phyloP scores from a whole-genome alignment of 2,329 filamentous ascomycete species.

The Juglanconis juglandina region DNA sequence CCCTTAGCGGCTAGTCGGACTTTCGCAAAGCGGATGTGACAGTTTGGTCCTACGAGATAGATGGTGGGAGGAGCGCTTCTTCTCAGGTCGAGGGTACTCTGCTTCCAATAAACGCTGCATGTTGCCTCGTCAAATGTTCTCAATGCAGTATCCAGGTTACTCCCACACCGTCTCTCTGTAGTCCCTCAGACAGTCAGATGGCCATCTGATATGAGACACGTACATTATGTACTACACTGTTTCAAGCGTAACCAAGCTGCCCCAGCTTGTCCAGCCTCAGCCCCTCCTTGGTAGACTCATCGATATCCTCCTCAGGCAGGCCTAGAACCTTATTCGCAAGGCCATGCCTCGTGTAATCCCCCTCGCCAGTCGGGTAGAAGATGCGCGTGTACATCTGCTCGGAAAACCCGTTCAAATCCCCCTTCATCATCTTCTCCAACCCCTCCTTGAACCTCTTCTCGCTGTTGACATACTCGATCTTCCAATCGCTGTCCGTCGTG shows the following conservation, averaged over 20 bases:
- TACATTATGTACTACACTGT: not conserved
- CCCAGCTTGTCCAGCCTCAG: constrained; percentile 39
- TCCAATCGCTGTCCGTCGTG: constrained; percentile 57
- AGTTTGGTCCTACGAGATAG: not conserved
- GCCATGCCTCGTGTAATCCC: constrained; percentile 36
- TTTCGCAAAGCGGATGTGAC: too few relatives aligned
- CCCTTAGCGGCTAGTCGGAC: constrained; percentile 16
- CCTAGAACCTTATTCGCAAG: constrained; percentile 51
- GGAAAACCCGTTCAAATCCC: constrained; percentile 42
- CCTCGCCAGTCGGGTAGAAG: constrained; percentile 45
- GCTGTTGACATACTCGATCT: constrained; percentile 42
- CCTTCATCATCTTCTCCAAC: constrained; percentile 40
- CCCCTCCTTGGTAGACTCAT: constrained; percentile 49
- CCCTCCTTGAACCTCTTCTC: constrained; percentile 47
- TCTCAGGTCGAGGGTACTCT: not conserved
- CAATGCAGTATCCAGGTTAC: not conserved
- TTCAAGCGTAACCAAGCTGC: not conserved
- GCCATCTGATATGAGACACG: not conserved
- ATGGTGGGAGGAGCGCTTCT: not conserved
- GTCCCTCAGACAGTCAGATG: not conserved
- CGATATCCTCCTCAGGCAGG: constrained; percentile 55
- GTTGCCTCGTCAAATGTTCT: not conserved
- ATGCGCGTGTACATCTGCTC: constrained; percentile 52
- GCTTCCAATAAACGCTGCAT: not conserved
- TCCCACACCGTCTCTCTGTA: not conserved